These are phyloP conservation scores for Colletotrichum sp. DNA, from an alignment of 2,329 filamentous ascomycete species.

Conservation along the genomic window DNA sequence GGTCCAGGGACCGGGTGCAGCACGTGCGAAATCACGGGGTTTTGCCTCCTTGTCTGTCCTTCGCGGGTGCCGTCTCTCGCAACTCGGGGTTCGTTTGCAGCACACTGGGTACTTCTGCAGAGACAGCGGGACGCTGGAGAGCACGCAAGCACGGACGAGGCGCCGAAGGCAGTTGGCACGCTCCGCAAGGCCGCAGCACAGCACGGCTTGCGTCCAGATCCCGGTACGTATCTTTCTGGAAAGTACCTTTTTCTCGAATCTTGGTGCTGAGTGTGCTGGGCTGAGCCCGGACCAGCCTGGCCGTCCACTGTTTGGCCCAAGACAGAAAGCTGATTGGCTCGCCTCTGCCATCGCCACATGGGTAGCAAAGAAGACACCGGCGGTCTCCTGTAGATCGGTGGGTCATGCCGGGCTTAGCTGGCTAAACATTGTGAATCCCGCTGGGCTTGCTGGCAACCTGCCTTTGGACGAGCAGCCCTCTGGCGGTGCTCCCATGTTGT, in stretches of 20 bases:
- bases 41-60: neutral
- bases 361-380: neutral
- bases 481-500: neutral
- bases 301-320: neutral
- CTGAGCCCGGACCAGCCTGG: constrained; percentile 3
- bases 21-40: constrained; percentile 19
- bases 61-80: neutral
- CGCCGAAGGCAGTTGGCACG: neutral
- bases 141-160: neutral
- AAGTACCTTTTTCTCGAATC: neutral
- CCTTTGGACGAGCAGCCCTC: neutral
- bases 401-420: constrained; percentile 10
- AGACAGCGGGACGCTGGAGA: neutral
- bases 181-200: neutral
- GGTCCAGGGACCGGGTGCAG: neutral
- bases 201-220: neutral
- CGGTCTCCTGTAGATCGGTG: constrained; percentile 20
- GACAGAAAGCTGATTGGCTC: neutral
- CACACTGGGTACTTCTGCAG: neutral
- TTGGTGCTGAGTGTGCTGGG: neutral
- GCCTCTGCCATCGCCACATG: constrained; percentile 8
- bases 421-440: neutral
- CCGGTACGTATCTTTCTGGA: neutral
- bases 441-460: neutral
- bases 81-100: constrained; percentile 6